Evolutionary conservation across 2,329 filamentous ascomycete genomes (phyloP).

Genomic region (Calonectria pseudoreteaudii): DNA sequence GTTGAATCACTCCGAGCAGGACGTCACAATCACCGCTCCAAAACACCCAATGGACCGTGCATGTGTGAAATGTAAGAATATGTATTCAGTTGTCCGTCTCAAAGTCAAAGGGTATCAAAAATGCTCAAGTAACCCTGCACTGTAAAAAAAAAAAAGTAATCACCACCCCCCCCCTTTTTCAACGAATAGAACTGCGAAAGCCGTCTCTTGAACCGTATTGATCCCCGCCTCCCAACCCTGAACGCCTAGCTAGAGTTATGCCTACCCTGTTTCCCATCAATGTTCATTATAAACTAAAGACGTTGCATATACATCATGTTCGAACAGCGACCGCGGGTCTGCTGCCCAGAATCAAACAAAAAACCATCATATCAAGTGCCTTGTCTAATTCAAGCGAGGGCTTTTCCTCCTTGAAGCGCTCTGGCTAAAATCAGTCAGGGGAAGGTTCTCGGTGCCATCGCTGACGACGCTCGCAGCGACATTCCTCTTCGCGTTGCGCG

Average conservation of each 20-base stretch:
- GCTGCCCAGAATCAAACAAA: neutral
- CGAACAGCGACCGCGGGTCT: neutral
- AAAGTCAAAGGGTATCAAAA: conserved; percentile 49
- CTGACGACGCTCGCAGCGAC: conserved; percentile 41
- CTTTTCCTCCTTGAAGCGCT: conserved; percentile 66
- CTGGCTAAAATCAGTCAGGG: conserved; percentile 58
- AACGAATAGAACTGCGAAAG: conserved; percentile 22
- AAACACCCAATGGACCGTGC: neutral
- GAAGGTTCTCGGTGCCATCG: conserved; percentile 66
- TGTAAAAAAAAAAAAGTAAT: conserved; percentile 29
- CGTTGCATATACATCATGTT: neutral
- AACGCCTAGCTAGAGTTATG: conserved; percentile 34
- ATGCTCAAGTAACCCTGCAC: conserved; percentile 47
- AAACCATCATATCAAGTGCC: neutral
- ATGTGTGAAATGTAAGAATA: conserved; percentile 27
- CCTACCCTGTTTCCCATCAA: neutral
- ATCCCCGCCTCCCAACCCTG: neutral
- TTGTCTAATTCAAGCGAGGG: conserved; percentile 57
- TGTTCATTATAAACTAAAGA: conserved; percentile 14
- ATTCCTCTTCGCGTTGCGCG: conserved; percentile 50
- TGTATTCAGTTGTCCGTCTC: conserved; percentile 26
- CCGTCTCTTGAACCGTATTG: conserved; percentile 14
- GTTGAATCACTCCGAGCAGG: neutral
- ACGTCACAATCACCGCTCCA: neutral
- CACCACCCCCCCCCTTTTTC: conserved; percentile 11